Conservation (phyloP, 2,329 filamentous ascomycete species). For the Epichloe coenophiala region DNA sequence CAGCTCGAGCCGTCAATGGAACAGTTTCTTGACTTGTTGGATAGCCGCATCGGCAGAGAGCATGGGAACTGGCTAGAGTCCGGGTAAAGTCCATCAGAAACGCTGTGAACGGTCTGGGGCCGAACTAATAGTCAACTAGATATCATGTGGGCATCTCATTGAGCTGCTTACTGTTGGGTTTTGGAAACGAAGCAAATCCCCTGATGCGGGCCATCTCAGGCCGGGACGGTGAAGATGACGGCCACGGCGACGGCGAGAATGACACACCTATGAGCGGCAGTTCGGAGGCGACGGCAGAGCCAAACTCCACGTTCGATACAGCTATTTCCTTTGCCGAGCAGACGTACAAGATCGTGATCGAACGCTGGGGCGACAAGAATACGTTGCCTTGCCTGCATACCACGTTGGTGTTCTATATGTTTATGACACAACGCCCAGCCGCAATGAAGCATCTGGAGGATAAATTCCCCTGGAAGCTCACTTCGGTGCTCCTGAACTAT, state of each 20-base stretch:
- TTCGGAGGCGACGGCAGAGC: slow-evolving; percentile 10
- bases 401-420: slow-evolving; percentile 43
- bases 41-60: slow-evolving; percentile 39
- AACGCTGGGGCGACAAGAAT: slow-evolving; percentile 41
- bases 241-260: slow-evolving; percentile 11
- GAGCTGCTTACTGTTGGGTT: slow-evolving; percentile 20
- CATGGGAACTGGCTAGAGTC: slow-evolving; percentile 37
- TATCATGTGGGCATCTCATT: slow-evolving; percentile 20
- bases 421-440: slow-evolving; percentile 20
- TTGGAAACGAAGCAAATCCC: slow-evolving; percentile 27
- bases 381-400: slow-evolving; percentile 50
- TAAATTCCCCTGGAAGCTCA: slow-evolving; percentile 40
- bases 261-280: slow-evolving; percentile 13
- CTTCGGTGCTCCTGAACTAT: slow-evolving; percentile 25
- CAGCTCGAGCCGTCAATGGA: slow-evolving; percentile 29
- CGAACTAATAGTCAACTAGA: slow-evolving; percentile 8
- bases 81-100: slow-evolving; percentile 19
- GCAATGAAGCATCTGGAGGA: slow-evolving; percentile 11
- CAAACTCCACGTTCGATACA: slow-evolving; percentile 17
- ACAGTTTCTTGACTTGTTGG: slow-evolving; percentile 40
- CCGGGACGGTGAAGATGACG: slow-evolving; percentile 15
- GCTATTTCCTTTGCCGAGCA: slow-evolving; percentile 28
- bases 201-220: slow-evolving; percentile 27
- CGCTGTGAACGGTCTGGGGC: background rate
- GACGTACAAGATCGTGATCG: slow-evolving; percentile 33